phyloP scores from a whole-genome alignment of 352 stramenopile genomes.

The Pythium dissotocum region DNA sequence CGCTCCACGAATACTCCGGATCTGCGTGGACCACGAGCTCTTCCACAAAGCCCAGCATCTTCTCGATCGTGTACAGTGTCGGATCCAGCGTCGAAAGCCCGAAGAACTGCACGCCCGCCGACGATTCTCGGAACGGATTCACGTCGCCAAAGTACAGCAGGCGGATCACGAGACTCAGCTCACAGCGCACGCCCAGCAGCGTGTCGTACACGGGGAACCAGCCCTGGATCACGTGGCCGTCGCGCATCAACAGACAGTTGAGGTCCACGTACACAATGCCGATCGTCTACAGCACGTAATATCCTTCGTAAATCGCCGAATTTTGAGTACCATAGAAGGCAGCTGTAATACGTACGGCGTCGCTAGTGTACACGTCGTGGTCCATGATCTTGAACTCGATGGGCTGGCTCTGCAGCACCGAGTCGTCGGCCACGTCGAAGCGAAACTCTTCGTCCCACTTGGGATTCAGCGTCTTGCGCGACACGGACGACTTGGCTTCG shows the following conservation, averaged over 20 bases:
- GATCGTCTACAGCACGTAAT: constrained; percentile 65
- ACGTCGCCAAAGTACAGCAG: constrained; percentile 97
- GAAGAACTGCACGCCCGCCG: constrained; percentile 97
- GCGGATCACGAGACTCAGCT: constrained; percentile 95
- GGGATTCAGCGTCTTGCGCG: constrained; percentile 94
- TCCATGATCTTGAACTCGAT: constrained; percentile 98
- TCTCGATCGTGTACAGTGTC: constrained; percentile 85
- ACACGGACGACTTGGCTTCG: constrained; percentile 88
- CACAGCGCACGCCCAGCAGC: constrained; percentile 93
- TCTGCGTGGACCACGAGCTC: constrained; percentile 98
- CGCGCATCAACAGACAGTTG: constrained; percentile 96
- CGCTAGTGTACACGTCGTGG: constrained; percentile 93
- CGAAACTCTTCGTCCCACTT: constrained; percentile 98
- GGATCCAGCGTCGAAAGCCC: constrained; percentile 94
- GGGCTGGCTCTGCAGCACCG: constrained; percentile 96
- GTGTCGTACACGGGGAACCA: constrained; percentile 99
- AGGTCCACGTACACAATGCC: constrained; percentile 98
- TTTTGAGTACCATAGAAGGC: too few species aligned
- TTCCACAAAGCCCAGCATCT: constrained; percentile 93
- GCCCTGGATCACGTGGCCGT: constrained; percentile 92
- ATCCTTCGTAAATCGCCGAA: too few species aligned
- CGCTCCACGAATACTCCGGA: constrained; percentile 97
- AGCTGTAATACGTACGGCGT: constrained; percentile 48
- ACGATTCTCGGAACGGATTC: constrained; percentile 97
- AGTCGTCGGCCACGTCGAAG: constrained; percentile 98